A percentile compares a stretch with the other conserved stretches of the same genome.
Evolutionary conservation across 768 basidiomycete species (phyloP).

Genomic region (Serendipita sp.): DNA sequence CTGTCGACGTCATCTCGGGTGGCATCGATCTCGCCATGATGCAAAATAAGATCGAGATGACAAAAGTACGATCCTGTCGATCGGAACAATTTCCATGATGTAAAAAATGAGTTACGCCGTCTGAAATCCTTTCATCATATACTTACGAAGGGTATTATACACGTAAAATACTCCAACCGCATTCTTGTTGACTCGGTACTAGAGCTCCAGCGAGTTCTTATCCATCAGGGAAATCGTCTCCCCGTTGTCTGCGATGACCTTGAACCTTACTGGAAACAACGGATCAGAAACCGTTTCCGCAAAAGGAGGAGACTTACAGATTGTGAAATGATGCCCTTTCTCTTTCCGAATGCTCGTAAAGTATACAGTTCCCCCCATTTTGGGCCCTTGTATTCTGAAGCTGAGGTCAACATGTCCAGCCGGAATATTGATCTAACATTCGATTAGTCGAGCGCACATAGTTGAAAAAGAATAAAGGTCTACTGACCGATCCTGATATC

Average conservation of each 20-base stretch:
- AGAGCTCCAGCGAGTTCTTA: background rate
- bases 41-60: no score
- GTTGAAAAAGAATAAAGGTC: background rate
- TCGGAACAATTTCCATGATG: no score
- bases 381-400: slow-evolving; percentile 55
- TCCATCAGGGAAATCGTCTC: slow-evolving; percentile 1
- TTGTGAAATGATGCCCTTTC: slow-evolving; percentile 54
- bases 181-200: no score
- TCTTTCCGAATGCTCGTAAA: slow-evolving; percentile 70
- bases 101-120: no score
- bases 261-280: slow-evolving; percentile 40
- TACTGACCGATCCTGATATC: slow-evolving; percentile 49
- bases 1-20: no score
- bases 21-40: no score
- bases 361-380: slow-evolving; percentile 62
- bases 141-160: no score
- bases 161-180: no score
- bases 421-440: slow-evolving; percentile 45
- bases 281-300: background rate
- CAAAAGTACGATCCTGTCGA: no score
- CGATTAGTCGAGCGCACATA: background rate
- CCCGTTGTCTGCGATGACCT: slow-evolving; percentile 50
- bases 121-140: no score
- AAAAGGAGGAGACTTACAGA: slow-evolving; percentile 32
- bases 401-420: slow-evolving; percentile 67